These are phyloP conservation scores for Pleurozium schreberi DNA, from an alignment of 225 moss, liverwort and hornwort genomes.

Conservation along the genomic window DNA sequence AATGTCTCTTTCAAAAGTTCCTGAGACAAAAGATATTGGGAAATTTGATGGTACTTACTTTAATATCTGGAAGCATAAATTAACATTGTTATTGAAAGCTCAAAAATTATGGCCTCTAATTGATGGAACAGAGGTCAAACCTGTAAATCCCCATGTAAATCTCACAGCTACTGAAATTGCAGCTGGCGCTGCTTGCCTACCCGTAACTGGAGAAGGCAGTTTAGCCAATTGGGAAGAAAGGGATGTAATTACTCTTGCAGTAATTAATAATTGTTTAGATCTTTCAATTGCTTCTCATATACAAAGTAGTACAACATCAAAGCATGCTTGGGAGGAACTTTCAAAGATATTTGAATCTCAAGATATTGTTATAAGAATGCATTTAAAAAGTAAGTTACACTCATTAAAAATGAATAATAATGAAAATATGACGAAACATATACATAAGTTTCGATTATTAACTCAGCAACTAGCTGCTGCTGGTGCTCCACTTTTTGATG, in stretches of 20 bases:
- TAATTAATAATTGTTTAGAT: background rate
- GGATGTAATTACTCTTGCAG: background rate
- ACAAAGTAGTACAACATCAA: background rate
- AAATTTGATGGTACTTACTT: no score
- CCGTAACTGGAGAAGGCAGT: background rate
- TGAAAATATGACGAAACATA: background rate
- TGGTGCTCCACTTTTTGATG: background rate
- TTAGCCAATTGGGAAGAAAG: background rate
- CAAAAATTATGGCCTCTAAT: background rate
- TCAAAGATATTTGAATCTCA: background rate
- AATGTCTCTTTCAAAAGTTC: background rate
- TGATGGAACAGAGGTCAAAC: background rate
- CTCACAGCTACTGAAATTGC: no score
- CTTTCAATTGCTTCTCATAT: background rate
- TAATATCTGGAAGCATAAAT: background rate
- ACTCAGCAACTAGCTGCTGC: background rate
- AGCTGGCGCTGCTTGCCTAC: accelerated
- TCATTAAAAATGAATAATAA: background rate
- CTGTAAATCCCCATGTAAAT: no score
- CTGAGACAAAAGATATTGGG: background rate
- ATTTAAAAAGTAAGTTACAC: background rate
- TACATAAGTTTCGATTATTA: background rate
- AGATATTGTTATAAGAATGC: background rate
- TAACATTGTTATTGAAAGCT: background rate
- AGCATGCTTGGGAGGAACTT: background rate